These are phyloP conservation scores for Stenogyne calaminthoides DNA, from an alignment of 305 asterid genomes.

Conservation along the genomic window DNA sequence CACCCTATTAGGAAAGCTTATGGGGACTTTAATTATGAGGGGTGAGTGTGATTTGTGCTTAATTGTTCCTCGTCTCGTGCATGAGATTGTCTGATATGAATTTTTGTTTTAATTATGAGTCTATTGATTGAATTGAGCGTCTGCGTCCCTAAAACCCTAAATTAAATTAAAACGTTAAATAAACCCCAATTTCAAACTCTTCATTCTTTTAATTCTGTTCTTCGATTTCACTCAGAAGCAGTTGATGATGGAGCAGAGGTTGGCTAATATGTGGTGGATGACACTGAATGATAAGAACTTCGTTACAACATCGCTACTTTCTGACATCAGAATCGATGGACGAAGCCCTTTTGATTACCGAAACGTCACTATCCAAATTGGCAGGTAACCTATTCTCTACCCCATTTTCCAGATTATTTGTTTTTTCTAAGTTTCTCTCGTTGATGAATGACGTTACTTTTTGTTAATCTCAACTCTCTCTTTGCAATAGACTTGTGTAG, in stretches of 20 bases:
- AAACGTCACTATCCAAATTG: slow-evolving; percentile 64
- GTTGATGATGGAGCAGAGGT: slow-evolving; percentile 75
- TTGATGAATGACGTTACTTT: background rate
- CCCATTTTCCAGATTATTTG: background rate
- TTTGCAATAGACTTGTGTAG: background rate
- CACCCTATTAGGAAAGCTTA: too few species aligned
- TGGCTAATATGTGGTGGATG: slow-evolving; percentile 71
- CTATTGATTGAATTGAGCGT: background rate
- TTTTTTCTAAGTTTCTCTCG: background rate
- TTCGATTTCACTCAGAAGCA: background rate
- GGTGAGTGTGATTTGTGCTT: too few species aligned
- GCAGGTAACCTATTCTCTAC: slow-evolving; percentile 49
- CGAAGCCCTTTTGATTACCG: slow-evolving; percentile 89
- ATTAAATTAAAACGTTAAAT: background rate
- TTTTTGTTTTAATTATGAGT: too few species aligned
- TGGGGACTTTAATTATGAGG: too few species aligned
- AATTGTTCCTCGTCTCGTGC: too few species aligned
- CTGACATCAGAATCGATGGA: slow-evolving; percentile 85
- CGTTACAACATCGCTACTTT: slow-evolving; percentile 65
- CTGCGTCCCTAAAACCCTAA: background rate
- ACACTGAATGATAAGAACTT: slow-evolving; percentile 79
- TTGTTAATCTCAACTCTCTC: too few species aligned
- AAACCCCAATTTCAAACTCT: background rate
- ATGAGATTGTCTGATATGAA: too few species aligned
- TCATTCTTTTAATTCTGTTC: background rate